A percentile compares a stretch with the other conserved stretches of the same genome.
Conservation (phyloP, 2,329 filamentous ascomycete genomes). For the Penicillium hesseltinei region DNA sequence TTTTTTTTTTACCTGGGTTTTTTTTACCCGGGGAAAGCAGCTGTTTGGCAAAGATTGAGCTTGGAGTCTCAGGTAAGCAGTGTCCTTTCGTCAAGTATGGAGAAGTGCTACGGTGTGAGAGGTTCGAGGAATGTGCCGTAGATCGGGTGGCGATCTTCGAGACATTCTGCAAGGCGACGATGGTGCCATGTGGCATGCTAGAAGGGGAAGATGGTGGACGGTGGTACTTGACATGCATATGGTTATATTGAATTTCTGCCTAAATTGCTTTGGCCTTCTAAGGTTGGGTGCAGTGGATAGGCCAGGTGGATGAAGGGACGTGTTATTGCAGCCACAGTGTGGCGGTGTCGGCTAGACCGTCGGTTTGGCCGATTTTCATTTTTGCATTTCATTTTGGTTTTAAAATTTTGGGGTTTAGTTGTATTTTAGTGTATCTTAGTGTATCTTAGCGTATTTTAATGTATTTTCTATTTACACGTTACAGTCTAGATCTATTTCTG, state of each 20-base stretch:
- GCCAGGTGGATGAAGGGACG: not conserved
- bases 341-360: not conserved
- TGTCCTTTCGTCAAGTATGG: constrained; percentile 18
- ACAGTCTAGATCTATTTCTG: constrained; percentile 2
- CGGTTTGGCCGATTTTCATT: not conserved
- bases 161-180: constrained; percentile 28
- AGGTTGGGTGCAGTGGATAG: not conserved
- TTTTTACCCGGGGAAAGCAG: not conserved
- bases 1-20: not conserved
- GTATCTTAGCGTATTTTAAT: not conserved
- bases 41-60: not conserved
- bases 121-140: constrained; percentile 18
- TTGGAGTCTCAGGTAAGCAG: not conserved
- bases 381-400: too few species aligned
- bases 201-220: constrained; percentile 12
- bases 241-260: not conserved
- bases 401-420: not conserved
- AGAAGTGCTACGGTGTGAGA: constrained; percentile 26
- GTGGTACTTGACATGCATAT: constrained; percentile 8
- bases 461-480: too few species aligned
- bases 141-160: constrained; percentile 17
- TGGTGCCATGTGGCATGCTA: constrained; percentile 24
- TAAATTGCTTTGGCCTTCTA: not conserved
- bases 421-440: too few species aligned
- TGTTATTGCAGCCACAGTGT: constrained; percentile 5